A percentile compares a stretch with the other conserved stretches of the same genome.
Evolutionary conservation across 768 basidiomycete species (phyloP).

Genomic region (Lepiota brunneoincarnata): DNA sequence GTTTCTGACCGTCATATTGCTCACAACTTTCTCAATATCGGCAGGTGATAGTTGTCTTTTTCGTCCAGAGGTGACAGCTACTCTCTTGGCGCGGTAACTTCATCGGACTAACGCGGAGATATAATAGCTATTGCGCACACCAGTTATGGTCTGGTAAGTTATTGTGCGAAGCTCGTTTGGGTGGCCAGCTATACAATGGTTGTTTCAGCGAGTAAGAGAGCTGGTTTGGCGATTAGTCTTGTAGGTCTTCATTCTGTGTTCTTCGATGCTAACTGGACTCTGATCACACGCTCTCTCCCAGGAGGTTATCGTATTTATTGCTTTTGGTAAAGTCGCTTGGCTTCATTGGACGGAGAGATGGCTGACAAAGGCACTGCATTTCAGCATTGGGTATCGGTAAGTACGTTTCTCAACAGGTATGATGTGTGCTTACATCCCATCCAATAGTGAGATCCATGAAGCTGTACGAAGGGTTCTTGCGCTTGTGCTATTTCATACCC

Average conservation of each 20-base stretch:
- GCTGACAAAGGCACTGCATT: background rate
- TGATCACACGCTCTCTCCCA: background rate
- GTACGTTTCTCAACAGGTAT: background rate
- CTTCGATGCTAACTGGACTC: background rate
- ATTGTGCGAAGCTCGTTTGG: background rate
- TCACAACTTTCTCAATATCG: background rate
- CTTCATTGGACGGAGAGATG: background rate
- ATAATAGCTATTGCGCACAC: slow-evolving; percentile 17
- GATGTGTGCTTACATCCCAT: background rate
- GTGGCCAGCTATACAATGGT: background rate
- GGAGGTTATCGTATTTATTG: slow-evolving; percentile 16
- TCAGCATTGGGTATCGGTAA: slow-evolving; percentile 17
- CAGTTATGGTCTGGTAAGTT: slow-evolving; percentile 18
- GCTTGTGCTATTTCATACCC: too few relatives aligned
- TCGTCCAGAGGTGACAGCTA: slow-evolving; percentile 20
- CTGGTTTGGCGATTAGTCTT: slow-evolving; percentile 11
- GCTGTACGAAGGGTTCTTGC: slow-evolving; percentile 12
- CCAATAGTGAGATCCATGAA: slow-evolving; percentile 15
- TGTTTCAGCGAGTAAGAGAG: slow-evolving; percentile 13
- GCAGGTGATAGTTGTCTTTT: slow-evolving; percentile 18
- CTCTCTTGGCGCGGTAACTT: too few relatives aligned
- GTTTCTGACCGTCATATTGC: background rate
- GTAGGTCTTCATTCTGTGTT: slow-evolving; percentile 6
- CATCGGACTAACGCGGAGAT: too few relatives aligned
- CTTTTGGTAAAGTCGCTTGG: slow-evolving; percentile 12